Conservation (phyloP, 139 green algal species). For the Chlorella sorokiniana region DNA sequence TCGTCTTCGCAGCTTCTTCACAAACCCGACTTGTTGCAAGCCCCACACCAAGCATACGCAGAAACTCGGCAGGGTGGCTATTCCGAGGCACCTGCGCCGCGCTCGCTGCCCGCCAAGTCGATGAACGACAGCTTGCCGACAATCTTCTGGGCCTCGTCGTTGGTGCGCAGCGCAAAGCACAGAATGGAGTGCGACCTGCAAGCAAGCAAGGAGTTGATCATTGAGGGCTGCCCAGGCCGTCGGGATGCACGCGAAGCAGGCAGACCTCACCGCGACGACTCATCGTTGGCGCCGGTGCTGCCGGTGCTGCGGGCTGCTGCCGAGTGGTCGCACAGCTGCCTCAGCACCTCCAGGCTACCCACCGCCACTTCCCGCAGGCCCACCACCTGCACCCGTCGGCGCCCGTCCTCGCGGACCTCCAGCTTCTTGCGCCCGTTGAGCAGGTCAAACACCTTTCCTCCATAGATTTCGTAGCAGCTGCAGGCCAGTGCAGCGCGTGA, state of each 20-base stretch:
- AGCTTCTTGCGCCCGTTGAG: slow-evolving; percentile 91
- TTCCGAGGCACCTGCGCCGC: slow-evolving; percentile 73
- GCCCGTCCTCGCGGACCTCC: slow-evolving; percentile 92
- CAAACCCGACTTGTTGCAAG: too few relatives aligned
- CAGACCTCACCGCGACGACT: slow-evolving; percentile 72
- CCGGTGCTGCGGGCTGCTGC: slow-evolving; percentile 79
- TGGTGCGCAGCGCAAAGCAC: slow-evolving; percentile 49
- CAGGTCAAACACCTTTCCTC: slow-evolving; percentile 97
- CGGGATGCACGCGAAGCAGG: neutral
- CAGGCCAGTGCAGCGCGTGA: neutral
- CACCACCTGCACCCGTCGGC: slow-evolving; percentile 85
- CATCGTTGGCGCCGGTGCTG: slow-evolving; percentile 94
- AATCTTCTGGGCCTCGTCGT: slow-evolving; percentile 14
- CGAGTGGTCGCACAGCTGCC: slow-evolving; percentile 82
- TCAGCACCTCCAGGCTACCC: slow-evolving; percentile 39
- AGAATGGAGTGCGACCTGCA: slow-evolving; percentile 94
- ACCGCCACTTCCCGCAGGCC: slow-evolving; percentile 77
- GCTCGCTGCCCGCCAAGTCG: slow-evolving; percentile 95
- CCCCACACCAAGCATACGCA: too few relatives aligned
- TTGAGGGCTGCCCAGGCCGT: too few relatives aligned
- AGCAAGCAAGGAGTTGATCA: neutral
- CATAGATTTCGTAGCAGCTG: slow-evolving; percentile 98
- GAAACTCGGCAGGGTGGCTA: neutral
- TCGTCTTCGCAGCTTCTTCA: too few relatives aligned
- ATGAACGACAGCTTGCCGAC: slow-evolving; percentile 98